Conservation (phyloP, 2,329 filamentous ascomycete species). For the Aureobasidium namibiae region DNA sequence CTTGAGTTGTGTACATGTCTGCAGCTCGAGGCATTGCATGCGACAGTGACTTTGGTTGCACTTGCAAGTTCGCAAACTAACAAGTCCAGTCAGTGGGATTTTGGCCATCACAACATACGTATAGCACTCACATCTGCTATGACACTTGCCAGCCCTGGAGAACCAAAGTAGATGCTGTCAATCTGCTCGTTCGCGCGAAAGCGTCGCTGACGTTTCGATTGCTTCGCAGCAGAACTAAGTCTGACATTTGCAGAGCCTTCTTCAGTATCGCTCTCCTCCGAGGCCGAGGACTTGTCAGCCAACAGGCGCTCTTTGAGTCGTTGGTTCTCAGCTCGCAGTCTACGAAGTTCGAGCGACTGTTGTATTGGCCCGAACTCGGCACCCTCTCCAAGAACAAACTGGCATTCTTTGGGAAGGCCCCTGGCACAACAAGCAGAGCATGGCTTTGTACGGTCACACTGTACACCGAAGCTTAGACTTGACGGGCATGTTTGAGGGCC, state of each 20-base stretch:
- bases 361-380: slow-evolving; percentile 39
- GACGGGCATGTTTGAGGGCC: background rate
- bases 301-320: slow-evolving; percentile 36
- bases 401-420: slow-evolving; percentile 39
- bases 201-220: slow-evolving; percentile 26
- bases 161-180: slow-evolving; percentile 43
- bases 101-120: background rate
- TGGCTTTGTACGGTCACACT: slow-evolving; percentile 43
- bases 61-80: slow-evolving; percentile 37
- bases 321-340: slow-evolving; percentile 38
- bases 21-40: slow-evolving; percentile 34
- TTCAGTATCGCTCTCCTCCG: slow-evolving; percentile 32
- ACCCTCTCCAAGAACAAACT: slow-evolving; percentile 38
- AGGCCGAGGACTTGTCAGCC: slow-evolving; percentile 19
- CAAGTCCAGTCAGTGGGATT: background rate
- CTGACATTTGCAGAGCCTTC: slow-evolving; percentile 20
- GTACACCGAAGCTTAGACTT: slow-evolving; percentile 11
- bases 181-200: slow-evolving; percentile 33
- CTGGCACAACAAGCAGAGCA: slow-evolving; percentile 42
- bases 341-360: slow-evolving; percentile 40
- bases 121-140: slow-evolving; percentile 34
- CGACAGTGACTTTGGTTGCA: slow-evolving; percentile 34
- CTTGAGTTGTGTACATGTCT: slow-evolving; percentile 35
- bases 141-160: slow-evolving; percentile 40
- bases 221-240: slow-evolving; percentile 20